Base-by-base conservation (phyloP, 805 yeast genomes). In the Yarrowia deformans region DNA sequence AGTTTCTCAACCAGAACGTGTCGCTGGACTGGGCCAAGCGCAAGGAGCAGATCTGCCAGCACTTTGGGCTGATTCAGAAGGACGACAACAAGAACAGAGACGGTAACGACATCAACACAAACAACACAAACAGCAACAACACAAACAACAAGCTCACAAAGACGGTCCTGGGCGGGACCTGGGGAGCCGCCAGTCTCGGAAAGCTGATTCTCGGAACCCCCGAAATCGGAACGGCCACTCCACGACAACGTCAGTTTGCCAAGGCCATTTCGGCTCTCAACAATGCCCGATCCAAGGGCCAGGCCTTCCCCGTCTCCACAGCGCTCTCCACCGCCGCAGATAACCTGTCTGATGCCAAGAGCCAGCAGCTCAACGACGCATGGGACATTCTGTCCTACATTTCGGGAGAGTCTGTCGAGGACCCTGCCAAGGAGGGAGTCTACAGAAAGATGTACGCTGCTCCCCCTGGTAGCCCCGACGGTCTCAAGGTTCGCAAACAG, bases 1-100 rank as follows among this genome's bases (percentile, higher is more conserved):
- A 78, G 54, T 90, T 87, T 76, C 87, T 94, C 70, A 87, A 84
- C 73, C 86, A 87, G 71, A 90, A 89, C 73, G 83, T 95, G 34
- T 81, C 89, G 3, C 82, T 90, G 60, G 97, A 93, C 77, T 95
- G 98, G 98, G 87, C 87, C 69, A 85, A 85, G 61, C 86, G 91
- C 72, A 88, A 91, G 74, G 87, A 87, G 71, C 90, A 88, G 73
- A 84, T 94, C 58, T 85, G 90, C 75, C 88, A 87, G 72, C 85
- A 88, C 23, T 85, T 92, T 72, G 94, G 96, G 0, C 82, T 86
- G 23, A 78, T 84, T 16, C 72, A 74, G 4, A 37, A 68, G 32
- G 52, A 69, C 39, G 61, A 70, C 48, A 34, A 58, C 37, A 35
- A 60, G 16, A 70, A 40, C 34, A 18, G 13, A 23, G 29, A 23